Base-by-base conservation (phyloP, 163 green algal species). In the Coccomyxa subellipsoidea region DNA sequence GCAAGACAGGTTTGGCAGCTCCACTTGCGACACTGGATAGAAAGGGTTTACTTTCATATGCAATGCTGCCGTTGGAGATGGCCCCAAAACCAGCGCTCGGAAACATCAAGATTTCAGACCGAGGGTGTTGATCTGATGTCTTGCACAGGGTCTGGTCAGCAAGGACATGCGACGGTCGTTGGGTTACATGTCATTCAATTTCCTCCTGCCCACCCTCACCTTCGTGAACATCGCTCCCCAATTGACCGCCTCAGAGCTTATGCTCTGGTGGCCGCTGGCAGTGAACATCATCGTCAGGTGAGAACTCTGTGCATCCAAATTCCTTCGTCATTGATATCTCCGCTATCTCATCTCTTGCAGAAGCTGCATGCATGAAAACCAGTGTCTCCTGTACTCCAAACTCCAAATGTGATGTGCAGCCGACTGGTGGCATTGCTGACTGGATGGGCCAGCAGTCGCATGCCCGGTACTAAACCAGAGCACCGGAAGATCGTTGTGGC, bases 401-500 rank as follows among this genome's bases (percentile, higher is more conserved):
- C 0, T 59, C 47, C 23, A 2, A 59, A 27, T 6, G 47, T 34
- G 27, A 8, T 15, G 0, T 73, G 66, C 66, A 73, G 66, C 27
- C 66, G 66, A 18, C 27, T 73, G 27, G 66, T 73, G 29, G 2
- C 66, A 34, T 23, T 73, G 1, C 29, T 34, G 18, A 73, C 66
- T 36, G 66, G 66, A 6, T 73, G 66, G 66, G 66, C 66, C 1
- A 73, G 66, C 66, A 73, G 66, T 23, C 66, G 66, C 29, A 18
- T 73, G 66, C 66, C 66, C 7, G 27, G 66, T 18, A 73, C 66
- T 1, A 73, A 73, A 73, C 66, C 66, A 36, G 66, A 73, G n/a
- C 66, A 73, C 66, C 66, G 66, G 21, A 73, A 73, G 66, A 73
- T 73, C 15, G 66, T 73, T 23, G 32, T 73, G 31, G 66, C 66